phyloP scores from a whole-genome alignment of 305 asterid genomes.

The Fraxinus sp. region DNA sequence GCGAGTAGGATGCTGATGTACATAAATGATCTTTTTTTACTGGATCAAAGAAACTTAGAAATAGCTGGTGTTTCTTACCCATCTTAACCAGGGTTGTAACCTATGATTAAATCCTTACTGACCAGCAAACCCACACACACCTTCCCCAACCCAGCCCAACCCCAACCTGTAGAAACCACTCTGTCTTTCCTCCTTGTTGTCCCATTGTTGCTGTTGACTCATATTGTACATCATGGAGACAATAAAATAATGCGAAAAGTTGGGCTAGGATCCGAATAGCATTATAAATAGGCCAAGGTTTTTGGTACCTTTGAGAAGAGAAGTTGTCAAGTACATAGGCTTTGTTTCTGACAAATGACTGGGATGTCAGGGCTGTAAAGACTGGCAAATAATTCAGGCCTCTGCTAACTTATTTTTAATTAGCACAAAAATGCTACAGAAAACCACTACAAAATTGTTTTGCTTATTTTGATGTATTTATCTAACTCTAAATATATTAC shows the following conservation, averaged over 20 bases:
- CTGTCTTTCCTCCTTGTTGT: background rate
- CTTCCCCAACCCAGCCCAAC: background rate
- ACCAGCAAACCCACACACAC: background rate
- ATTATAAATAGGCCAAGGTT: background rate
- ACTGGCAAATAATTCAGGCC: background rate
- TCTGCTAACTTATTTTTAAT: background rate
- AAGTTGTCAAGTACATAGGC: background rate
- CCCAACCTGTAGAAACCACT: background rate
- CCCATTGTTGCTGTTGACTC: background rate
- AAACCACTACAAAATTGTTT: background rate
- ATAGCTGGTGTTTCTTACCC: background rate
- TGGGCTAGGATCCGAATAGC: background rate
- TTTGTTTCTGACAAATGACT: background rate
- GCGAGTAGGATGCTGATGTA: background rate
- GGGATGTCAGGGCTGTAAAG: background rate
- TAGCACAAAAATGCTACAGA: background rate
- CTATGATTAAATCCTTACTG: background rate
- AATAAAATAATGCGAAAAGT: background rate
- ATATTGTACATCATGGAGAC: background rate
- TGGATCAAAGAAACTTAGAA: background rate
- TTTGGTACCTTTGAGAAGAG: background rate
- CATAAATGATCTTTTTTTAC: background rate
- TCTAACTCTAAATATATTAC: slow-evolving; percentile 1
- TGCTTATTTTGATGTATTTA: background rate
- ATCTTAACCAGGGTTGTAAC: background rate